Conservation (phyloP, 2,329 filamentous ascomycete species). For the Penicillium sp. region DNA sequence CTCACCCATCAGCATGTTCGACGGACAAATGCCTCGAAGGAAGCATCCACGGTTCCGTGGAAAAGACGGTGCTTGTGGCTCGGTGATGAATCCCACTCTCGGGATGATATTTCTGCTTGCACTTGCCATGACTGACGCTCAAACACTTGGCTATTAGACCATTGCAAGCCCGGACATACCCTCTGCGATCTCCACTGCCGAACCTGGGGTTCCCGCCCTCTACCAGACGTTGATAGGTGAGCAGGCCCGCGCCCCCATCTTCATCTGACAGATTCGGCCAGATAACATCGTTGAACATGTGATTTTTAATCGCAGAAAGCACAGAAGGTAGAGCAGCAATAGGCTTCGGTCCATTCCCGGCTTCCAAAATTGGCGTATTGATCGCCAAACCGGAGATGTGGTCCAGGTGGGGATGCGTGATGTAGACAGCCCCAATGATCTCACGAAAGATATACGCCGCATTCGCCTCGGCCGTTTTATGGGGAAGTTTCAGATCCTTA, state of each 20-base stretch:
- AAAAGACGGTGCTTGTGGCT: slow-evolving; percentile 42
- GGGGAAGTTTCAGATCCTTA: slow-evolving; percentile 65
- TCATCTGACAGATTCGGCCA: slow-evolving; percentile 98
- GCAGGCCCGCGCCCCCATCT: slow-evolving; percentile 84
- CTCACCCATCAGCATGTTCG: slow-evolving; percentile 32
- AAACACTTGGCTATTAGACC: slow-evolving; percentile 84
- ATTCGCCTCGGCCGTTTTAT: slow-evolving; percentile 64
- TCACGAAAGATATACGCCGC: slow-evolving; percentile 71
- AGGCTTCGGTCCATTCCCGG: slow-evolving; percentile 69
- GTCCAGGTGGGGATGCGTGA: slow-evolving; percentile 96
- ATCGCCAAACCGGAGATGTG: slow-evolving; percentile 88
- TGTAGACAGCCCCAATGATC: slow-evolving; percentile 79
- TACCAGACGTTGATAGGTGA: slow-evolving; percentile 81
- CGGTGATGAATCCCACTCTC: slow-evolving; percentile 53
- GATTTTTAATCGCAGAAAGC: slow-evolving; percentile 84
- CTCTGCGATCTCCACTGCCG: slow-evolving; percentile 70
- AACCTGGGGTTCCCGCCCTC: slow-evolving; percentile 83
- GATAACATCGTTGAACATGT: slow-evolving; percentile 96
- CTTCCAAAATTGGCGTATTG: slow-evolving; percentile 82
- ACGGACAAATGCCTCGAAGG: slow-evolving; percentile 31
- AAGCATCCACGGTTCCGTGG: slow-evolving; percentile 47
- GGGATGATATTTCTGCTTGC: slow-evolving; percentile 61
- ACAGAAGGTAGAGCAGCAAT: slow-evolving; percentile 80
- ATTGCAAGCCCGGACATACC: slow-evolving; percentile 83
- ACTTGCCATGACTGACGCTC: slow-evolving; percentile 83